Evolutionary conservation across 805 yeast genomes (phyloP).

Genomic region (Starmerella lactis-condensi): DNA sequence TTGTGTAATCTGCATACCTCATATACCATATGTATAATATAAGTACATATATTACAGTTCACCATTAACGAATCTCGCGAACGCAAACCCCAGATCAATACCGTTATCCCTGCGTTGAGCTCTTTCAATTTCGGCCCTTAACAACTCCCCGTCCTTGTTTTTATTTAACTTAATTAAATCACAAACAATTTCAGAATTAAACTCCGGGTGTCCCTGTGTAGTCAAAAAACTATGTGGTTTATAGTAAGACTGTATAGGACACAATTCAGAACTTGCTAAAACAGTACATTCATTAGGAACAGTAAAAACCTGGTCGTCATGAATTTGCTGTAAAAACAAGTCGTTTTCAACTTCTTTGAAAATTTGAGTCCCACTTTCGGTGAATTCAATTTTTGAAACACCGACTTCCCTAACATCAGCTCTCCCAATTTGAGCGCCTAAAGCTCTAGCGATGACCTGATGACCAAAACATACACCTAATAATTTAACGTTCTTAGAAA

Average conservation of each 20-base stretch:
- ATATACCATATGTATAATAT: too few species aligned
- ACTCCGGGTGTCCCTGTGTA: constrained; percentile 87
- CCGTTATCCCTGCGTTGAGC: constrained; percentile 2
- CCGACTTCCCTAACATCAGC: constrained; percentile 67
- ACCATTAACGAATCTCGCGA: constrained; percentile 3
- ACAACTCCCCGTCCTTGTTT: constrained; percentile 1
- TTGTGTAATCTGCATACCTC: too few species aligned
- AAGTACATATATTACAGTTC: too few species aligned
- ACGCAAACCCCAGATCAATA: constrained; percentile 1
- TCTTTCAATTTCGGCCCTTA: not conserved
- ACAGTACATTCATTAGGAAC: constrained; percentile 25
- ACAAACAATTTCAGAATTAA: constrained; percentile 24
- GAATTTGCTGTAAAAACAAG: constrained; percentile 33
- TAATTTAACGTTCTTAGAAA: constrained; percentile 12
- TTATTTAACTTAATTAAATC: constrained; percentile 1
- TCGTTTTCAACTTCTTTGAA: constrained; percentile 17
- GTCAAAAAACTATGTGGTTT: constrained; percentile 37
- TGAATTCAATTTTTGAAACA: constrained; percentile 31
- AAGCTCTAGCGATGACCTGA: constrained; percentile 50
- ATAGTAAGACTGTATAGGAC: constrained; percentile 51
- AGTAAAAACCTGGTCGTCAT: constrained; percentile 37
- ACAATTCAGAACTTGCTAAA: constrained; percentile 38
- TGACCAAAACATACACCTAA: constrained; percentile 76
- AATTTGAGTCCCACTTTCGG: constrained; percentile 26
- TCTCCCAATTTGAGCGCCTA: constrained; percentile 41